Base-by-base conservation (phyloP, 352 stramenopile species). In the Peronospora farinosa region DNA sequence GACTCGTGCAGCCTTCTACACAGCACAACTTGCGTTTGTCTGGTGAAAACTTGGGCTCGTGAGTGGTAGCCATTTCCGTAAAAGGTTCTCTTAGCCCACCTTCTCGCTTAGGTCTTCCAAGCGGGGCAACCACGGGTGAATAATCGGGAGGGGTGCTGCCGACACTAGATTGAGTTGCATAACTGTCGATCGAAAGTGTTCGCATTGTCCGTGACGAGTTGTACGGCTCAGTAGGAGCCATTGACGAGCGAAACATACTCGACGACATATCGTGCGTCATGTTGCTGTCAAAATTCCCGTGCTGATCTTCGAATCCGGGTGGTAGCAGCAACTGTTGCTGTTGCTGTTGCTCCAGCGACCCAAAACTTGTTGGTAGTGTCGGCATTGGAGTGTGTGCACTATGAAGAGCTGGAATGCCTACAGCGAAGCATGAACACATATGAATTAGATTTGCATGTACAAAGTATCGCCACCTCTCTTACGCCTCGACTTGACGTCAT, bases 11-110 rank as follows among this genome's bases (percentile, higher is more conserved):
- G 21, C 74, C 78, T 61, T 86, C 75, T 0, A 84, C 68, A 40
- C 63, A 74, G 54, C 82, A 92, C 31, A 90, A 51, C 31, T 89
- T 89, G 39, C 82, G 78, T 30, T 75, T 73, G 31, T 92, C 78
- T 9, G 70, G 60, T 5, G 74, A 86, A 41, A 86, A 79, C 39
- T 85, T 88, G 10, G 58, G 57, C 25, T 63, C 63, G 3, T 49
- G 31, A n/a, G 19, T 42, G 0, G 45, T 51, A 7, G 46, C 19
- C 62, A 70, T 63, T 11, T 47, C 28, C 5, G 47, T 47, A 33
- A 69, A 69, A 4, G 55, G 55, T 13, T 60, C 56, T 11, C 30
- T 41, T n/a, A 69, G 30, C 12, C 31, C 47, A 12, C 33, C 12
- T 31, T 27, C 52, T 51, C 46, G 54, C 42, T 54, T 68, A 11